A percentile compares a stretch with the other conserved stretches of the same genome.
Evolutionary conservation across 1,284 basidiomycete species (phyloP).

Genomic region (Apiotrichum mycotoxinovorans): DNA sequence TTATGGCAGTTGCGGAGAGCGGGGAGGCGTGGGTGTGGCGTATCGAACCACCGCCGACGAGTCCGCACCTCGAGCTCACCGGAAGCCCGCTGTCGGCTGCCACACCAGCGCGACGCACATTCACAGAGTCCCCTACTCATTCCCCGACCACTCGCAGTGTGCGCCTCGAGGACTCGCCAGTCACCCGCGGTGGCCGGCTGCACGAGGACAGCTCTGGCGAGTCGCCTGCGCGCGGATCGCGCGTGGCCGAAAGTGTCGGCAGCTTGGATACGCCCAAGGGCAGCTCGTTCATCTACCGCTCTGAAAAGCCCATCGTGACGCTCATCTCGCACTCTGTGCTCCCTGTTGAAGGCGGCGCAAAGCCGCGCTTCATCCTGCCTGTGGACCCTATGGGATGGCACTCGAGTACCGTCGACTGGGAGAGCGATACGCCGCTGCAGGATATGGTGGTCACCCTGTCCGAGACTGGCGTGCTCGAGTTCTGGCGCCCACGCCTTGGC

Average conservation of each 20-base stretch:
- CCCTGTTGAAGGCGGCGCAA: conserved; percentile 24
- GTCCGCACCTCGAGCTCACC: conserved; percentile 11
- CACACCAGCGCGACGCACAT: not conserved
- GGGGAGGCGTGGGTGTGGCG: conserved; percentile 48
- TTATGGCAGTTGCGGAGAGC: conserved; percentile 38
- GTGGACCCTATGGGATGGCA: conserved; percentile 89
- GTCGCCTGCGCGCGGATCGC: not conserved
- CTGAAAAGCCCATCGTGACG: conserved; percentile 26
- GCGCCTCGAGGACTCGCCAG: not conserved
- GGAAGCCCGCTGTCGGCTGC: not conserved
- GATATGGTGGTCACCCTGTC: conserved; percentile 76
- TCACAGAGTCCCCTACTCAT: not conserved
- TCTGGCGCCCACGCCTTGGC: conserved; percentile 67
- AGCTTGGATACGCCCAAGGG: not conserved
- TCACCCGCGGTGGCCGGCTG: not conserved
- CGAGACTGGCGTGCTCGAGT: conserved; percentile 67
- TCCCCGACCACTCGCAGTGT: not conserved
- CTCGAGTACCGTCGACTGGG: conserved; percentile 51
- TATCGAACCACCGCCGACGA: conserved; percentile 27
- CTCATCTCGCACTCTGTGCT: conserved; percentile 38
- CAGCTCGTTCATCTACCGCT: conserved; percentile 14
- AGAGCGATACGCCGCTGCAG: conserved; percentile 48
- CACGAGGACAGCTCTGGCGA: not conserved
- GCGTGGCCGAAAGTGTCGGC: not conserved
- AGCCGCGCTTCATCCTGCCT: conserved; percentile 54